Conservation (phyloP, 108 stramenopile species). For the Conticribra weissflogii region DNA sequence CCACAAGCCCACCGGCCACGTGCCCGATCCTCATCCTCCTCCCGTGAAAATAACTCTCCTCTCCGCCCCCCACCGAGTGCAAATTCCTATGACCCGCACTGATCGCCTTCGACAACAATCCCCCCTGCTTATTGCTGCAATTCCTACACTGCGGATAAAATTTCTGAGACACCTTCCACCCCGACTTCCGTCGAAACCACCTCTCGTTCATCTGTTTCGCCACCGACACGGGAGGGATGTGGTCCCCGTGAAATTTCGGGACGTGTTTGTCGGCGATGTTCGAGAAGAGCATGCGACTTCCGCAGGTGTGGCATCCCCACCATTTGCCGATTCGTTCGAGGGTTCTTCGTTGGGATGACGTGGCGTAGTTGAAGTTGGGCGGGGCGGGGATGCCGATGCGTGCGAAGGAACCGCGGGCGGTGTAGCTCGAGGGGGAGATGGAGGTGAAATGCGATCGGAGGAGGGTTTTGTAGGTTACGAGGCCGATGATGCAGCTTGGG, state of each 20-base stretch:
- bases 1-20: constrained; percentile 75
- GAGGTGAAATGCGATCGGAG: constrained; percentile 81
- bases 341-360: constrained; percentile 51
- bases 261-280: constrained; percentile 7
- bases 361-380: constrained; percentile 72
- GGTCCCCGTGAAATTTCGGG: constrained; percentile 76
- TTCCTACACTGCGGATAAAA: constrained; percentile 86
- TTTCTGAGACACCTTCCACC: constrained; percentile 59
- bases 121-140: constrained; percentile 78
- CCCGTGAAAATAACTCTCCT: constrained; percentile 68
- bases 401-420: constrained; percentile 78
- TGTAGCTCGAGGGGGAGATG: constrained; percentile 80
- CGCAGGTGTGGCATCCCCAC: constrained; percentile 90
- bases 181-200: constrained; percentile 54
- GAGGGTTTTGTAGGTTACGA: constrained; percentile 69
- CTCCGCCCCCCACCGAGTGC: constrained; percentile 68
- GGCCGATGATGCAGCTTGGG: constrained; percentile 65
- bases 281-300: constrained; percentile 57
- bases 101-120: constrained; percentile 62
- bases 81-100: constrained; percentile 47
- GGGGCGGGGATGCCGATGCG: constrained; percentile 60
- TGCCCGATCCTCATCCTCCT: constrained; percentile 62
- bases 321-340: constrained; percentile 65
- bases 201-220: constrained; percentile 64
- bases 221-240: constrained; percentile 88